A percentile compares a stretch with the other conserved stretches of the same genome.
These are phyloP conservation scores for Pythium rishiriense DNA, from an alignment of 352 stramenopile species.

Conservation along the genomic window DNA sequence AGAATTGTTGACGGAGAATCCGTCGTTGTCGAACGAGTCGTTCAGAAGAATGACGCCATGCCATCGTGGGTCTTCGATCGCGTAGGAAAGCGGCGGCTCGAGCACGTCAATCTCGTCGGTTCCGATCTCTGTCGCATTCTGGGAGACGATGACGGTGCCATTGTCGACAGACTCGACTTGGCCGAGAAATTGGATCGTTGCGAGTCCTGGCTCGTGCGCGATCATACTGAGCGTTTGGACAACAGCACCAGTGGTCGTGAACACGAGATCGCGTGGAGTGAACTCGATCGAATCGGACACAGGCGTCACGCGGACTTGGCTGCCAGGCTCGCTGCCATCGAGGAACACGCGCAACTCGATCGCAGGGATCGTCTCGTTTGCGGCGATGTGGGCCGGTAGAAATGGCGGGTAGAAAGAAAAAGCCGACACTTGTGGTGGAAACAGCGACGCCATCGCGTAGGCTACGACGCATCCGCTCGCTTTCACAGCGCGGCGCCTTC, in stretches of 20 bases:
- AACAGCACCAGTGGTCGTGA: neutral
- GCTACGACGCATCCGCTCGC: neutral
- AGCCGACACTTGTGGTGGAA: neutral
- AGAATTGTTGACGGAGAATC: conserved; percentile 24
- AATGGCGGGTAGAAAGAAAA: conserved; percentile 39
- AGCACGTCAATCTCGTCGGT: conserved; percentile 39
- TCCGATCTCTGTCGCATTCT: conserved; percentile 9
- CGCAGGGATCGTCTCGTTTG: conserved; percentile 34
- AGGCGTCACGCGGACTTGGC: conserved; percentile 35
- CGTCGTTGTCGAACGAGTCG: conserved; percentile 55
- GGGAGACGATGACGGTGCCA: neutral
- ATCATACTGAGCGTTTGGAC: conserved; percentile 15
- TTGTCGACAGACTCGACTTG: conserved; percentile 18
- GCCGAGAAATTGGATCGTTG: conserved; percentile 37
- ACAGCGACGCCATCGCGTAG: neutral
- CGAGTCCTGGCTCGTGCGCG: conserved; percentile 22
- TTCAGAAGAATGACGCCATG: conserved; percentile 48
- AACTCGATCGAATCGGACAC: conserved; percentile 36
- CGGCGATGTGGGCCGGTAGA: conserved; percentile 34
- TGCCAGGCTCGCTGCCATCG: conserved; percentile 1
- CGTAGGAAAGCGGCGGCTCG: conserved; percentile 34
- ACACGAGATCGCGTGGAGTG: conserved; percentile 24
- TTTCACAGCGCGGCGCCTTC: neutral
- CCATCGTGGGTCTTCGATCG: conserved; percentile 41
- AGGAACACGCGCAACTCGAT: conserved; percentile 52